Evolutionary conservation across 2,329 filamentous ascomycete genomes (phyloP), one percentile per base, ranked within the genome.

Genomic region (Aspergillus sp.): DNA sequence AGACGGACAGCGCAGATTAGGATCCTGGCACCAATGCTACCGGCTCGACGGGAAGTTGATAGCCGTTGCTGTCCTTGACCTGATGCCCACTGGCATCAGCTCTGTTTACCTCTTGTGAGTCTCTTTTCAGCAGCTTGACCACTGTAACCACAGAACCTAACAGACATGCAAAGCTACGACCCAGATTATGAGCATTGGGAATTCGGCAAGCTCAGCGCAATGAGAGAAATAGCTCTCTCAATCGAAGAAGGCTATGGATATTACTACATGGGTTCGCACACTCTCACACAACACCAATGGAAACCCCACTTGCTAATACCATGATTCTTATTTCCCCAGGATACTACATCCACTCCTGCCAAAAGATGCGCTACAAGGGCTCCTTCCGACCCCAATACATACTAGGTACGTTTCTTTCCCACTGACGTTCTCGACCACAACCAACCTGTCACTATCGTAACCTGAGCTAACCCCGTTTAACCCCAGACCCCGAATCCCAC

Each of bases 181-280:
- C 80, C 80, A 9, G 82, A 85, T 56, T 84, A 83, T 64, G 82
- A 82, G 61, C 76, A 82, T 48, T 87, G 80, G 79, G 82, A 83
- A 56, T 83, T 87, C 64, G 86, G 86, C 5, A 88, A 88, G 68
- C 69, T 87, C 49, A 85, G 82, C 61, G 86, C 85, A 5, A 69
- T 88, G 64, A 76, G 84, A 53, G 86, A 88, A 67, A 81, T 85
- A 24, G 77, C 79, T 1, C 74, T 88, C 24, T 77, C 84, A 0
- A 61, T 80, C 1, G 84, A 87, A 64, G 78, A 74, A 4, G 75
- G 73, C 0, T 86, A 87, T 62, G 67, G 80, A 55, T 86, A 83
- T 69, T 88, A 88, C 68, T 87, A 87, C 72, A 87, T 88, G 86
- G 86, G 79, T 81, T 63, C 14, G 70, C n/a, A 8, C 11, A 33